A percentile compares a stretch with the other conserved stretches of the same genome.
Evolutionary conservation across 805 yeast genomes (phyloP).

Genomic region (Wickerhamiella brachini): DNA sequence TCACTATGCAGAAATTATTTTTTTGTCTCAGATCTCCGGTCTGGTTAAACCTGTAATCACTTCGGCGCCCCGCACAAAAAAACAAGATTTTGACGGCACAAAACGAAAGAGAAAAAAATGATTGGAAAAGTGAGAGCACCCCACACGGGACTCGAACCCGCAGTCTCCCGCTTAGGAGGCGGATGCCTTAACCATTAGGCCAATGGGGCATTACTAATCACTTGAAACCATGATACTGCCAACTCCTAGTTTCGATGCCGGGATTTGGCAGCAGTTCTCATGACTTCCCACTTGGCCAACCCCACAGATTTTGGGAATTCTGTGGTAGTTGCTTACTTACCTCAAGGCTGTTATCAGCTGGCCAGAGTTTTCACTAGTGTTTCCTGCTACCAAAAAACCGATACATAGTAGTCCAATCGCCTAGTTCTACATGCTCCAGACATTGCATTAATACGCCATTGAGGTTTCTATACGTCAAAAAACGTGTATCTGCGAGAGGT

Average conservation of each 20-base stretch:
- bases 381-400: too few species aligned
- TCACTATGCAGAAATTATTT: background rate
- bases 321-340: background rate
- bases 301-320: background rate
- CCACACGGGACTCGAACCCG: slow-evolving; percentile 59
- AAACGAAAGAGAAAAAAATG: background rate
- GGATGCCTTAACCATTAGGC: slow-evolving; percentile 55
- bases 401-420: too few species aligned
- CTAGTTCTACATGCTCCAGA: too few species aligned
- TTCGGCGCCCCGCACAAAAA: too few species aligned
- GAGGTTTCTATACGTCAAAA: too few species aligned
- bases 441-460: too few species aligned
- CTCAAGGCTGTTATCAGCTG: background rate
- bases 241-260: background rate
- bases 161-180: slow-evolving; percentile 58
- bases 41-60: too few species aligned
- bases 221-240: background rate
- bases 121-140: slow-evolving; percentile 22
- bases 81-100: background rate
- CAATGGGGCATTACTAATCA: slow-evolving; percentile 29
- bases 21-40: background rate
- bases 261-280: background rate
- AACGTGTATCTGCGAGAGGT: too few species aligned
- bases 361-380: too few species aligned
- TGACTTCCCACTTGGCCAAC: background rate